Conservation (phyloP, 148 eudicot genomes). For the Simmondsia chinensis region DNA sequence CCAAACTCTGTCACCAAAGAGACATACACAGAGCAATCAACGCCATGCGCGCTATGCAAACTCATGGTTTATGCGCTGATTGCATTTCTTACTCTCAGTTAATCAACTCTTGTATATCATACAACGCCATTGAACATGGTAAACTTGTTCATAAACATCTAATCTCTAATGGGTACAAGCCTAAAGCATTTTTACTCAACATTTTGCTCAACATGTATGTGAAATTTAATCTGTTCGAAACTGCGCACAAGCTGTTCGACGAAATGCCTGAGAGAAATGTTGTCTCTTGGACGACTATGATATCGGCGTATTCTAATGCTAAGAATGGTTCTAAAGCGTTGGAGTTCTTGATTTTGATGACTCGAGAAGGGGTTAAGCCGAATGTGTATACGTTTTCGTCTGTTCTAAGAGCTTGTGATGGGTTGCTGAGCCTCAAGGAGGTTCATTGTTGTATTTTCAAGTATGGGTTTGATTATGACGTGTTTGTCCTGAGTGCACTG, state of each 20-base stretch:
- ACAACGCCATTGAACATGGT: constrained; percentile 25
- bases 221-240: constrained; percentile 28
- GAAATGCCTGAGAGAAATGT: constrained; percentile 44
- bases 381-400: constrained; percentile 44
- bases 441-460: constrained; percentile 31
- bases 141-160: constrained; percentile 34
- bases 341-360: constrained; percentile 31
- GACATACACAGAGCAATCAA: constrained; percentile 31
- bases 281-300: constrained; percentile 41
- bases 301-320: constrained; percentile 34
- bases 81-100: constrained; percentile 30
- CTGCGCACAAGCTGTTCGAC: constrained; percentile 35
- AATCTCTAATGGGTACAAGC: constrained; percentile 25
- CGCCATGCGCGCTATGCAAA: constrained; percentile 23
- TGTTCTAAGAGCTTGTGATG: constrained; percentile 37
- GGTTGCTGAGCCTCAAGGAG: constrained; percentile 24
- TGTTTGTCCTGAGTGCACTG: constrained; percentile 40
- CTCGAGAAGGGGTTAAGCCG: constrained; percentile 24
- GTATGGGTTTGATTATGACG: constrained; percentile 35
- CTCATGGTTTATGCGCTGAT: constrained; percentile 20
- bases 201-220: constrained; percentile 38
- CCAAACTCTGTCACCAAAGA: constrained; percentile 16
- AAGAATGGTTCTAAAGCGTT: constrained; percentile 21
- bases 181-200: constrained; percentile 25
- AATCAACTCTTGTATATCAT: constrained; percentile 28